phyloP scores from a whole-genome alignment of 2,329 filamentous ascomycete genomes.

The Cladophialophora bantiana region DNA sequence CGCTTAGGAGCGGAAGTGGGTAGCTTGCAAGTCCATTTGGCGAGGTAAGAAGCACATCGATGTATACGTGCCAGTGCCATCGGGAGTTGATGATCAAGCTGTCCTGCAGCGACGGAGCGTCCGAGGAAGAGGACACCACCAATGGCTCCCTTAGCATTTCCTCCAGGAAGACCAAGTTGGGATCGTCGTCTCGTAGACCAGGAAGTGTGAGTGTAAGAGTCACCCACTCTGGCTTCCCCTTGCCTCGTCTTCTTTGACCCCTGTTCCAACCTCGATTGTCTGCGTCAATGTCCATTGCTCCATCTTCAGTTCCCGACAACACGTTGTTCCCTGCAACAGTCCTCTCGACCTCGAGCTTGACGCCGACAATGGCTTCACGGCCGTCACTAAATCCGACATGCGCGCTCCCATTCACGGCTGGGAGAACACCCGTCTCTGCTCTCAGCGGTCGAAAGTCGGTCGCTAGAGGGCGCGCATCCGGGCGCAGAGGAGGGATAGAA shows the following conservation, averaged over 20 bases:
- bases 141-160: slow-evolving; percentile 90
- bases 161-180: slow-evolving; percentile 82
- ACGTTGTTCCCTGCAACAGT: slow-evolving; percentile 50
- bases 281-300: slow-evolving; percentile 36
- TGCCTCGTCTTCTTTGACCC: slow-evolving; percentile 41
- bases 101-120: slow-evolving; percentile 56
- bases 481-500: slow-evolving; percentile 81
- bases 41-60: slow-evolving; percentile 78
- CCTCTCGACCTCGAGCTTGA: slow-evolving; percentile 92
- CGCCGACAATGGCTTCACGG: slow-evolving; percentile 92
- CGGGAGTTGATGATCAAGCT: slow-evolving; percentile 84
- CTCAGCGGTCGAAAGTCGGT: slow-evolving; percentile 89
- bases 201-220: slow-evolving; percentile 92
- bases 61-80: slow-evolving; percentile 95
- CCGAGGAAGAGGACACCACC: slow-evolving; percentile 59
- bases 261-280: slow-evolving; percentile 33
- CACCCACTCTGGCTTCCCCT: slow-evolving; percentile 74
- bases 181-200: slow-evolving; percentile 88
- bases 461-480: slow-evolving; percentile 76
- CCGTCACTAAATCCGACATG: slow-evolving; percentile 94
- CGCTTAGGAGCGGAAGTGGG: slow-evolving; percentile 86
- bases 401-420: slow-evolving; percentile 88
- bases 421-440: slow-evolving; percentile 89
- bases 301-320: slow-evolving; percentile 24
- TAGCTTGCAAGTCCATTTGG: slow-evolving; percentile 72